A percentile compares a stretch with the other conserved stretches of the same genome.
Conservation (phyloP, 805 yeast genomes). For the Brettanomyces nanus region DNA sequence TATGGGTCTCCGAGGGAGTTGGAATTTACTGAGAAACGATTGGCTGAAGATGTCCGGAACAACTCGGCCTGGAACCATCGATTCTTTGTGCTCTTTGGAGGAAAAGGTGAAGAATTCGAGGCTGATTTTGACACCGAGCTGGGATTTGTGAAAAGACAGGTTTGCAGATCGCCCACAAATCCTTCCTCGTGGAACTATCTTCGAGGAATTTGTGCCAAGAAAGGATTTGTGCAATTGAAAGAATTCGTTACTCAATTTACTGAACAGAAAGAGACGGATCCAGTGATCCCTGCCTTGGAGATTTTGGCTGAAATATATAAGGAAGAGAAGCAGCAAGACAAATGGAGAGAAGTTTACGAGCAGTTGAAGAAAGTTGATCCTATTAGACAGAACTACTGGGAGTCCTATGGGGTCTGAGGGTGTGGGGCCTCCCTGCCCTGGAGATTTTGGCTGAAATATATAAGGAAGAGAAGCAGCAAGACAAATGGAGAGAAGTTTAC, state of each 20-base stretch:
- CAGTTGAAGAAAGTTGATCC: slow-evolving; percentile 33
- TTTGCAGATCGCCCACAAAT: slow-evolving; percentile 66
- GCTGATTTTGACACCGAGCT: slow-evolving; percentile 35
- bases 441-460: slow-evolving; percentile 53
- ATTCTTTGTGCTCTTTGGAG: slow-evolving; percentile 42
- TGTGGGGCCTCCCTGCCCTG: slow-evolving; percentile 48
- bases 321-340: slow-evolving; percentile 19
- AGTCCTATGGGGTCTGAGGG: too few species aligned
- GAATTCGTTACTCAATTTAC: slow-evolving; percentile 39
- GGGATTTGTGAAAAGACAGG: slow-evolving; percentile 38
- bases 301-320: slow-evolving; percentile 44
- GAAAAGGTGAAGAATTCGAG: slow-evolving; percentile 10
- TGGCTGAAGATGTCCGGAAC: slow-evolving; percentile 65
- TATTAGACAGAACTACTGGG: slow-evolving; percentile 26
- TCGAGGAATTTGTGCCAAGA: slow-evolving; percentile 40
- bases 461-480: slow-evolving; percentile 19
- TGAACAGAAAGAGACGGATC: slow-evolving; percentile 12
- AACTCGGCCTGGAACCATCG: slow-evolving; percentile 94
- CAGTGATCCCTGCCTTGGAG: slow-evolving; percentile 60
- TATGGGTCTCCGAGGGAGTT: slow-evolving; percentile 41
- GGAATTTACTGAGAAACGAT: slow-evolving; percentile 36
- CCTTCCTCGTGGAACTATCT: slow-evolving; percentile 83
- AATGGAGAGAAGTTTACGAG: slow-evolving; percentile 39
- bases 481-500: slow-evolving; percentile 37
- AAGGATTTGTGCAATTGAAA: slow-evolving; percentile 30